phyloP scores from a whole-genome alignment of 257 asterid species.

The Solanum rostratum region DNA sequence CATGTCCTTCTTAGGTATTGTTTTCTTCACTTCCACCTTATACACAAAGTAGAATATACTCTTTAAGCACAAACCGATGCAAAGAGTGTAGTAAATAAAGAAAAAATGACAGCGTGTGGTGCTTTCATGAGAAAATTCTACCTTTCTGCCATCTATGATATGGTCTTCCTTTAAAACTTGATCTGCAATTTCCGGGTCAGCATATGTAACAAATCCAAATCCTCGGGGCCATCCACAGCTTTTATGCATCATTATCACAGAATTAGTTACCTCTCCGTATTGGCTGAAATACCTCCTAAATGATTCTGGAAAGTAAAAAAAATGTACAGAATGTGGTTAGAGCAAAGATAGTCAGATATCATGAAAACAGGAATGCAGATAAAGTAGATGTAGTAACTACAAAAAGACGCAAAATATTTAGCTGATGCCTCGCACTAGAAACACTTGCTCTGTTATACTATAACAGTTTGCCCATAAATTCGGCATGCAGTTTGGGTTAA shows the following conservation, averaged over 20 bases:
- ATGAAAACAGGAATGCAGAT: background rate
- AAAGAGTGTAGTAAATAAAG: background rate
- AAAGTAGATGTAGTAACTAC: background rate
- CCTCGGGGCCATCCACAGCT: conserved; percentile 80
- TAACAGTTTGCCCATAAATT: background rate
- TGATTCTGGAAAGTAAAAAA: conserved; percentile 43
- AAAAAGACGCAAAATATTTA: background rate
- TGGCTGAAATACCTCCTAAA: conserved; percentile 69
- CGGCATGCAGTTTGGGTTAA: background rate
- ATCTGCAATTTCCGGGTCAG: conserved; percentile 67
- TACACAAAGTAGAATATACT: background rate
- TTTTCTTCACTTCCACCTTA: conserved; percentile 93
- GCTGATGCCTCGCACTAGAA: background rate
- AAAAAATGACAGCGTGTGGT: background rate
- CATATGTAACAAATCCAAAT: conserved; percentile 83
- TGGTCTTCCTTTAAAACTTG: conserved; percentile 78
- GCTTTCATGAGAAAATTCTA: conserved; percentile 13
- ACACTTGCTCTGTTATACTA: background rate
- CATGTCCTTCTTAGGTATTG: conserved; percentile 77
- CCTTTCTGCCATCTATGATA: conserved; percentile 78
- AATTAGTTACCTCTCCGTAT: conserved; percentile 78
- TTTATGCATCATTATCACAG: conserved; percentile 81
- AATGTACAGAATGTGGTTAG: conserved; percentile 6
- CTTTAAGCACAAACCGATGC: background rate
- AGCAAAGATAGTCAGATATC: background rate